Conservation (phyloP, 1,139 yeast genomes). For the Geotrichum macrosporum region DNA sequence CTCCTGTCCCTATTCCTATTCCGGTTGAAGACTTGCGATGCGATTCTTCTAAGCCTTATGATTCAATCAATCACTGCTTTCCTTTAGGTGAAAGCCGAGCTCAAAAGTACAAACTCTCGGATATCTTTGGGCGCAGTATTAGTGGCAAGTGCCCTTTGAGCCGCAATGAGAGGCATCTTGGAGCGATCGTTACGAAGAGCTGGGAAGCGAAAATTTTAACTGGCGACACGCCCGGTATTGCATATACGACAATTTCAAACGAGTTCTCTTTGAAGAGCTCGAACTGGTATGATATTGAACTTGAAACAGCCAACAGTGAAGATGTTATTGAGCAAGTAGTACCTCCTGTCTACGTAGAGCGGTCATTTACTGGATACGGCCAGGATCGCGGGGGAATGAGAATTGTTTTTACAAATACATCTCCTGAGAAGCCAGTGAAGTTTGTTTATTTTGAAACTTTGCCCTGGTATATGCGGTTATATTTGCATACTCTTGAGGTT, state of each 20-base stretch:
- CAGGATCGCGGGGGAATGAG: constrained; percentile 89
- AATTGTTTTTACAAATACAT: constrained; percentile 67
- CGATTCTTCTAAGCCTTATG: constrained; percentile 53
- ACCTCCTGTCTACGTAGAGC: constrained; percentile 71
- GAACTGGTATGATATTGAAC: constrained; percentile 41
- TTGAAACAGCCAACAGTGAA: constrained; percentile 37
- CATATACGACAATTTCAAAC: constrained; percentile 14
- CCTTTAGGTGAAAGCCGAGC: constrained; percentile 59
- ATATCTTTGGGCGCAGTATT: constrained; percentile 65
- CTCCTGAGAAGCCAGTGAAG: constrained; percentile 42
- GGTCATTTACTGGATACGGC: constrained; percentile 88
- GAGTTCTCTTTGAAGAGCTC: constrained; percentile 26
- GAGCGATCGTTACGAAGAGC: constrained; percentile 30
- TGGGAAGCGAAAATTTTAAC: constrained; percentile 27
- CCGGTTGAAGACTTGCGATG: constrained; percentile 67
- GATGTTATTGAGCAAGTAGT: constrained; percentile 34
- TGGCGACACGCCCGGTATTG: constrained; percentile 17
- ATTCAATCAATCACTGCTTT: constrained; percentile 68
- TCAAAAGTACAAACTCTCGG: constrained; percentile 52
- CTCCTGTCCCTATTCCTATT: constrained; percentile 77
- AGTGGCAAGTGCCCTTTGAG: constrained; percentile 58
- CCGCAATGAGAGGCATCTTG: constrained; percentile 28
- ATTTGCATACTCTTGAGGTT: constrained; percentile 58
- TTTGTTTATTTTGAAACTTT: constrained; percentile 72
- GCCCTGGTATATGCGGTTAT: constrained; percentile 92